Base-by-base conservation (phyloP, 352 stramenopile species). In the Albugo candida region DNA sequence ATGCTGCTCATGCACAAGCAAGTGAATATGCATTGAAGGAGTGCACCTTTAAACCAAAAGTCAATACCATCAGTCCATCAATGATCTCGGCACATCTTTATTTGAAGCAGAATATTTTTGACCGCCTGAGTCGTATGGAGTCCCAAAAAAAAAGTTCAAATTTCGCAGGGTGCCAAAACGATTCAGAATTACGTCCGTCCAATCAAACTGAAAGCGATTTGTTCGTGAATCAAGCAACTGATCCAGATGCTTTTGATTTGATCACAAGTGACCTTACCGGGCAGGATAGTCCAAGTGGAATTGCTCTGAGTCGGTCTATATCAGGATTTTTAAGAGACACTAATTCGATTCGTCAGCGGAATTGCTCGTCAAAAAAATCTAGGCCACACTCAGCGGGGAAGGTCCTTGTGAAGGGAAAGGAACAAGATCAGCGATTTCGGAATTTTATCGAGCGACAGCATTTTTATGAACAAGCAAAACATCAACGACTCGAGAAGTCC, bases 1-100 rank as follows among this genome's bases (percentile, higher is more conserved):
- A 48, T 27, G 45, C 76, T 34, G 72, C 67, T 11, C 70, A 82
- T 43, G 68, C 64, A 2, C 62, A 61, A 12, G 65, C 67, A 16
- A 24, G 17, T 8, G 38, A 43, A 24, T 70, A 70, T 52, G 76
- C 82, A 45, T 53, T 86, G 16, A 56, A 72, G 18, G 63, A 85
- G 52, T 88, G 76, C 58, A 86, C 76, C 16, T 84, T 88, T 42
- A 61, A 67, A 21, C 76, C 76, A 3, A 81, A 83, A 55, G 68
- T 88, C 39, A 88, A 91, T 50, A 49, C 59, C 1, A 77, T 91
- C 49, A 60, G 62, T 47, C 56, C 63, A 2, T 73, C 83, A 36
- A 88, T 91, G 76, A 59, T 82, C 13, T 85, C 75, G 4, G 78
- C 78, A 0, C 78, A 91, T 49, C 60, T 87, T 42, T 88, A 91